Evolutionary conservation across 208 protist species (phyloP), one percentile per base, ranked within the genome.

Genomic region (Porcisia hertigi): DNA sequence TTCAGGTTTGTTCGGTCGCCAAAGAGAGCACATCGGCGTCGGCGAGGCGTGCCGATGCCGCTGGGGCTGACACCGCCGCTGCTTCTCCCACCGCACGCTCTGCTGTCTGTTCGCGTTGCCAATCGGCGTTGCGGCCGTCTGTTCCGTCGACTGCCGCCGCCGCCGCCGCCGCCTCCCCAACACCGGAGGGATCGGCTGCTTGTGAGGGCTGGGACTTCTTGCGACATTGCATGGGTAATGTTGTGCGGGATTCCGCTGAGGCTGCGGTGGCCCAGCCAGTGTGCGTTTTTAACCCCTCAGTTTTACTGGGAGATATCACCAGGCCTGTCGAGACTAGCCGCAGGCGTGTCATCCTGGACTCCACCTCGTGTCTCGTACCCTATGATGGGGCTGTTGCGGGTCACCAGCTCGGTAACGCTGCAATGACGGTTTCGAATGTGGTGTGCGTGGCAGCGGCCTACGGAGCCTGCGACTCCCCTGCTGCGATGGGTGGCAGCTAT

Each of bases 391-490:
- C 36, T 43, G 58, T 64, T n/a, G 55, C 52, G 16, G 39, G 55
- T 34, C 39, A 57, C 12, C 30, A 36, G 34, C 30, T 11, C 18
- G 55, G 62, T 47, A 11, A 58, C 36, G 54, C 41, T 71, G 66
- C 66, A 20, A 36, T 41, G 45, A 57, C 39, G 66, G 18, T 49
- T 7, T 41, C 47, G 16, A 12, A 63, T 18, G 43, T 60, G n/a
- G 77, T 84, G 57, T 85, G 73, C 52, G 73, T 84, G 39, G 77
- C 69, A 34, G 73, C 73, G 3, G 57, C 76, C 53, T 82, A 81
- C 57, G 67, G 72, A 36, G 36, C 52, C 9, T 64, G n/a, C 30
- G 49, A 59, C 52, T 47, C 36, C n/a, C 25, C 45, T 30, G 58
- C 14, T 74, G 60, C 12, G n/a, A 60, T 11, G 25, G 36, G n/a